Base-by-base conservation (phyloP, 164 flowering plant genomes). In the Amborella trichopoda region DNA sequence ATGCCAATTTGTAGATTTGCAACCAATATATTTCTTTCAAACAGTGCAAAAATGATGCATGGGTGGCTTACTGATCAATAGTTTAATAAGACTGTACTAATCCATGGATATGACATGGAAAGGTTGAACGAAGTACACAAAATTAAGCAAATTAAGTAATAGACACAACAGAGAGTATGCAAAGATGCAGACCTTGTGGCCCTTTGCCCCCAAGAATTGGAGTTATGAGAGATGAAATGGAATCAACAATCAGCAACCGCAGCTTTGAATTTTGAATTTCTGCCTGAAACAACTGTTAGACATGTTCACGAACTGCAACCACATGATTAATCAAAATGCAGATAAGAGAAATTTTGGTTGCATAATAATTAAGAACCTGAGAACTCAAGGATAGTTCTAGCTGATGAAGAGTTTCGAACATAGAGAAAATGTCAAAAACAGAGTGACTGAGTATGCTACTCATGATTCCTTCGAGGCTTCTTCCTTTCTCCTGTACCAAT, bases 131-230 rank as follows among this genome's bases (percentile, higher is more conserved):
- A n/a, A n/a, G n/a, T n/a, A n/a, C n/a, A n/a, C n/a, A n/a, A n/a
- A n/a, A n/a, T n/a, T n/a, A n/a, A n/a, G n/a, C n/a, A n/a, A n/a
- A n/a, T n/a, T n/a, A n/a, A n/a, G n/a, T n/a, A n/a, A n/a, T n/a
- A n/a, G n/a, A n/a, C n/a, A n/a, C n/a, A n/a, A n/a, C n/a, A n/a
- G n/a, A n/a, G n/a, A n/a, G n/a, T n/a, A n/a, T n/a, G n/a, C n/a
- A n/a, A 28, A 37, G 23, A 57, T 46, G 12, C 18, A 25, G 80
- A 87, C 96, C 96, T 47, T 77, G 74, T 30, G 85, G 59, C 43
- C 76, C 72, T 67, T 52, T 60, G 59, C 91, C 76, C 34, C 96
- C 88, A 48, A 87, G 83, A 55, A 87, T 58, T 55, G 88, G 83
- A 28, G 88, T 57, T 30, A 87, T 71, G 40, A 87, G 74, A 14